phyloP scores from a whole-genome alignment of 345 rosid species.

The Psidium friedrichsthalianum region DNA sequence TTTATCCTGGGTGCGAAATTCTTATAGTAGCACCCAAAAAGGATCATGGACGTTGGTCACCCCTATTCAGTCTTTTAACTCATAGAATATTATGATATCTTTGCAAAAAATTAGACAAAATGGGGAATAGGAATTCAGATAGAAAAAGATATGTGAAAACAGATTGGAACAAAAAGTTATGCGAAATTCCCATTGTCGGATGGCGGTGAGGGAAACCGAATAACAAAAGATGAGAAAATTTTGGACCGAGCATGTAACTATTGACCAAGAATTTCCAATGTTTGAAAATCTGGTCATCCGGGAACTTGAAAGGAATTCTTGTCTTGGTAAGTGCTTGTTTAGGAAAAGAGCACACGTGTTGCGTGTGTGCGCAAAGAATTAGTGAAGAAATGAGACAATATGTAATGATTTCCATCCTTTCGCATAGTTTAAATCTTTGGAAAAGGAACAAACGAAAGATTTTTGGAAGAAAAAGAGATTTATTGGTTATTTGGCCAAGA shows the following conservation, averaged over 20 bases:
- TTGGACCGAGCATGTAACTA: background rate
- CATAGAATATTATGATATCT: background rate
- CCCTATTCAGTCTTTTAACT: background rate
- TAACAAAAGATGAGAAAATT: background rate
- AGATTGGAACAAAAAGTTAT: too few relatives aligned
- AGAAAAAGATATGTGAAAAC: background rate
- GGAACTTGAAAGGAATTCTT: background rate
- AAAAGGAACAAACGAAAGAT: background rate
- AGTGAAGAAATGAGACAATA: background rate
- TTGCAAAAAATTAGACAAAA: background rate
- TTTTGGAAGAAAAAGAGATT: too few relatives aligned
- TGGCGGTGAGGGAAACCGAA: background rate
- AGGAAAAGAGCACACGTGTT: background rate
- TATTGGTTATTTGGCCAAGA: background rate
- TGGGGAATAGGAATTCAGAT: background rate
- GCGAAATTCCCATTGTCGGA: background rate
- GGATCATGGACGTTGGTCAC: background rate
- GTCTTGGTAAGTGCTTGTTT: background rate
- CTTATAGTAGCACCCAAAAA: background rate
- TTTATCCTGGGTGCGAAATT: background rate
- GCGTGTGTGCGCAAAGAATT: background rate
- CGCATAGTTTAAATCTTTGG: background rate
- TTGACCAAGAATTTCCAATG: background rate
- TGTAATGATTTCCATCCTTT: background rate
- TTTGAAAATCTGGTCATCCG: background rate